A percentile compares a stretch with the other conserved stretches of the same genome.
Conservation (phyloP, 2,329 filamentous ascomycete species). For the Aquanectria penicillioides region DNA sequence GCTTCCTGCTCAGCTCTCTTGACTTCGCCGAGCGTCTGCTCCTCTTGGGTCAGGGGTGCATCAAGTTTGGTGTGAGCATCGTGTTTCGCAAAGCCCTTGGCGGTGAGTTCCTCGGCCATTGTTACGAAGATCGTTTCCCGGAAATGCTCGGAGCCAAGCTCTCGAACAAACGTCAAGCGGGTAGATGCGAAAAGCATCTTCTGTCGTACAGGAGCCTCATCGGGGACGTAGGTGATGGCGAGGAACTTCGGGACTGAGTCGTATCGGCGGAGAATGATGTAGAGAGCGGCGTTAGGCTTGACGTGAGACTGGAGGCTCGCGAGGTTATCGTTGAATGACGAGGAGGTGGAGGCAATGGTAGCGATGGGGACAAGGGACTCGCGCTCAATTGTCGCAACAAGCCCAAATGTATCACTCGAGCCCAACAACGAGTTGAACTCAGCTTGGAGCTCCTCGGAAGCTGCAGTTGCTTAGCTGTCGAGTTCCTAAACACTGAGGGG, state of each 20-base stretch:
- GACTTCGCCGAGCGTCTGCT: slow-evolving; percentile 75
- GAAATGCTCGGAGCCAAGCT: slow-evolving; percentile 83
- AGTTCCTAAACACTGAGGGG: neutral
- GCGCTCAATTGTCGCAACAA: slow-evolving; percentile 75
- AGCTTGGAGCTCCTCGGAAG: slow-evolving; percentile 79
- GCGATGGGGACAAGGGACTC: slow-evolving; percentile 73
- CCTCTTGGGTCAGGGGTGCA: slow-evolving; percentile 83
- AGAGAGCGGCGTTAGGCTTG: slow-evolving; percentile 73
- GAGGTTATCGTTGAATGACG: slow-evolving; percentile 73
- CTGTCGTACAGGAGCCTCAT: slow-evolving; percentile 80
- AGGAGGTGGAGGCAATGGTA: slow-evolving; percentile 61
- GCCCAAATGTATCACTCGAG: slow-evolving; percentile 70
- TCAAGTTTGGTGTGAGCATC: slow-evolving; percentile 72
- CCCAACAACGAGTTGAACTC: slow-evolving; percentile 77
- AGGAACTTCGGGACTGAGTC: slow-evolving; percentile 67
- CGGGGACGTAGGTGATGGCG: slow-evolving; percentile 82
- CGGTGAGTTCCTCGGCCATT: slow-evolving; percentile 73
- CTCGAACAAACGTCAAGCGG: slow-evolving; percentile 77
- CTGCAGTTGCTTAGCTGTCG: slow-evolving; percentile 52
- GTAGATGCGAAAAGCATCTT: slow-evolving; percentile 90
- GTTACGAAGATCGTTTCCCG: slow-evolving; percentile 80
- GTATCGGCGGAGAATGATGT: slow-evolving; percentile 78
- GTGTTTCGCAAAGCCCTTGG: slow-evolving; percentile 76
- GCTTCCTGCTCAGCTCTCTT: slow-evolving; percentile 81
- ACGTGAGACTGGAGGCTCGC: slow-evolving; percentile 70